A percentile compares a stretch with the other conserved stretches of the same genome.
phyloP scores from a whole-genome alignment of 768 basidiomycete genomes.

The Lentinula boryana region DNA sequence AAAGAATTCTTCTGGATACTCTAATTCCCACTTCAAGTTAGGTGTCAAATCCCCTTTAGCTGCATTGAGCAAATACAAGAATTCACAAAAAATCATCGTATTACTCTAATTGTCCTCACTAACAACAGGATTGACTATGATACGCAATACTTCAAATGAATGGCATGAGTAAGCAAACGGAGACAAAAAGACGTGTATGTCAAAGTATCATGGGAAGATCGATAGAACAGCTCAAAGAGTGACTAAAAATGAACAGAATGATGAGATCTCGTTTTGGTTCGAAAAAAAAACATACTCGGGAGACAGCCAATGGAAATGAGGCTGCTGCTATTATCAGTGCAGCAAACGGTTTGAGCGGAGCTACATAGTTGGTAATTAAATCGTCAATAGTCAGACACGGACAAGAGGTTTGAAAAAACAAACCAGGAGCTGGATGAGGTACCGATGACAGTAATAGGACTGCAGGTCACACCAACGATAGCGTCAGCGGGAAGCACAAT shows the following conservation, averaged over 20 bases:
- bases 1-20: too few relatives aligned
- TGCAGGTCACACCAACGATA: conserved; percentile 31
- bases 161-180: neutral
- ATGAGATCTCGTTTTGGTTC: neutral
- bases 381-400: neutral
- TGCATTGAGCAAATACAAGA: too few relatives aligned
- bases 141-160: neutral
- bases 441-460: conserved; percentile 25
- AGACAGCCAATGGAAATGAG: conserved; percentile 29
- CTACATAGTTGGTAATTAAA: conserved; percentile 14
- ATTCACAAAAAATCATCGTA: neutral
- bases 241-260: neutral
- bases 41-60: too few relatives aligned
- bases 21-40: too few relatives aligned
- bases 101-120: neutral
- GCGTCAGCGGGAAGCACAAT: conserved; percentile 14
- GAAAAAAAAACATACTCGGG: neutral
- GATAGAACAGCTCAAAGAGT: neutral
- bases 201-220: neutral
- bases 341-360: conserved; percentile 38
- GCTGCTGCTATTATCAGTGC: conserved; percentile 35
- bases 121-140: neutral
- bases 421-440: conserved; percentile 17
- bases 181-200: neutral
- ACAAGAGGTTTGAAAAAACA: neutral